phyloP scores from a whole-genome alignment of 2,329 filamentous ascomycete genomes.

The Penicillium sp. region DNA sequence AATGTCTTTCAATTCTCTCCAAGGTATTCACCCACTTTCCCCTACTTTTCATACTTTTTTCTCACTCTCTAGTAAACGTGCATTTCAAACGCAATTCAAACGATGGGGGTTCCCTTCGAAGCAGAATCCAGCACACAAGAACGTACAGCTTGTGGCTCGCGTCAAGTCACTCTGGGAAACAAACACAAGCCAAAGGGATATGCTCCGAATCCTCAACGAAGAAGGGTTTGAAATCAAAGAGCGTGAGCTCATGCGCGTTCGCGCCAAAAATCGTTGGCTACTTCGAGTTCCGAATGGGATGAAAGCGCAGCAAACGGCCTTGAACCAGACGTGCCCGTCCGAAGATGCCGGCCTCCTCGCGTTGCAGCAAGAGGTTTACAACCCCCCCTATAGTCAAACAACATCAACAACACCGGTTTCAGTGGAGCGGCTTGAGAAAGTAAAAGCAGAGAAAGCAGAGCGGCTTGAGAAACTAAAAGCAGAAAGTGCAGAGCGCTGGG shows the following conservation, averaged over 20 bases:
- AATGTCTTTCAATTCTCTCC: conserved; percentile 69
- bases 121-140: conserved; percentile 73
- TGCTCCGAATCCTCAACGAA: conserved; percentile 70
- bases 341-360: conserved; percentile 46
- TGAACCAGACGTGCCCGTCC: conserved; percentile 30
- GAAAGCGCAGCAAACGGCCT: conserved; percentile 47
- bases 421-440: conserved; percentile 54
- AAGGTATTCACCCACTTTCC: conserved; percentile 56
- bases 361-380: conserved; percentile 47
- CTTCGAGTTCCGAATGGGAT: conserved; percentile 66
- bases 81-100: conserved; percentile 76
- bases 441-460: conserved; percentile 65
- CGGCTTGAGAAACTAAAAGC: conserved; percentile 59
- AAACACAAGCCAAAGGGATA: conserved; percentile 74
- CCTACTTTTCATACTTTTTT: conserved; percentile 11
- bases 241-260: conserved; percentile 71
- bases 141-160: conserved; percentile 68
- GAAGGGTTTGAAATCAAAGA: conserved; percentile 77
- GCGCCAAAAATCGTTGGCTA: conserved; percentile 71
- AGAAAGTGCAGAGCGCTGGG: conserved; percentile 67
- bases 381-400: conserved; percentile 6
- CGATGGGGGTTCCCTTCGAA: conserved; percentile 80
- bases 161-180: conserved; percentile 78
- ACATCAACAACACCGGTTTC: no score
- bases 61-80: conserved; percentile 63